Evolutionary conservation across 805 yeast species (phyloP).

Genomic region (Hanseniaspora guilliermondii): DNA sequence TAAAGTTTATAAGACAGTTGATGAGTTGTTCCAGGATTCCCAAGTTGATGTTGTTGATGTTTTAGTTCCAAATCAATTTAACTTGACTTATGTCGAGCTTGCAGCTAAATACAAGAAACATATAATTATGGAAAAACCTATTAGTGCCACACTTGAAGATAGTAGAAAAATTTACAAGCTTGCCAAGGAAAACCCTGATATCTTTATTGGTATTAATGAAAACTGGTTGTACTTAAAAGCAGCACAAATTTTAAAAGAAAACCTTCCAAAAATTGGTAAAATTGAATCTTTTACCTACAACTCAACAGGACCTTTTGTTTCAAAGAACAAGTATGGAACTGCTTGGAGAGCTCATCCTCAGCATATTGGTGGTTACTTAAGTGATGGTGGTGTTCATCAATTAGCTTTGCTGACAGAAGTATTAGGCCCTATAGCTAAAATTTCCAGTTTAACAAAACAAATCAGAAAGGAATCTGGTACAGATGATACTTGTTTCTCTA

Average conservation of each 20-base stretch:
- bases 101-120: constrained; percentile 71
- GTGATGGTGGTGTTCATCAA: constrained; percentile 97
- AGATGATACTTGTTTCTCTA: constrained; percentile 68
- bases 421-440: constrained; percentile 57
- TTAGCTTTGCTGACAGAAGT: constrained; percentile 73
- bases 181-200: constrained; percentile 39
- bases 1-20: constrained; percentile 49
- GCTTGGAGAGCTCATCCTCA: constrained; percentile 83
- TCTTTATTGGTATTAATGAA: constrained; percentile 70
- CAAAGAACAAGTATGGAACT: constrained; percentile 51
- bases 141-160: constrained; percentile 72
- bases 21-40: constrained; percentile 53
- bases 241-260: constrained; percentile 41
- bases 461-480: constrained; percentile 66
- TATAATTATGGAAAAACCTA: constrained; percentile 76
- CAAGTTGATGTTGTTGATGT: constrained; percentile 70
- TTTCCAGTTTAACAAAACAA: constrained; percentile 69
- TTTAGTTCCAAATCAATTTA: constrained; percentile 76
- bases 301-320: constrained; percentile 61
- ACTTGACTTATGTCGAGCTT: constrained; percentile 51
- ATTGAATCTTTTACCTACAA: constrained; percentile 55
- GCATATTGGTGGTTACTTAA: constrained; percentile 83
- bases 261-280: constrained; percentile 61
- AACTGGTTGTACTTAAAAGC: constrained; percentile 70
- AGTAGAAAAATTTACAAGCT: constrained; percentile 69